phyloP scores from a whole-genome alignment of 2,329 filamentous ascomycete genomes.

The Cadophora gregata region DNA sequence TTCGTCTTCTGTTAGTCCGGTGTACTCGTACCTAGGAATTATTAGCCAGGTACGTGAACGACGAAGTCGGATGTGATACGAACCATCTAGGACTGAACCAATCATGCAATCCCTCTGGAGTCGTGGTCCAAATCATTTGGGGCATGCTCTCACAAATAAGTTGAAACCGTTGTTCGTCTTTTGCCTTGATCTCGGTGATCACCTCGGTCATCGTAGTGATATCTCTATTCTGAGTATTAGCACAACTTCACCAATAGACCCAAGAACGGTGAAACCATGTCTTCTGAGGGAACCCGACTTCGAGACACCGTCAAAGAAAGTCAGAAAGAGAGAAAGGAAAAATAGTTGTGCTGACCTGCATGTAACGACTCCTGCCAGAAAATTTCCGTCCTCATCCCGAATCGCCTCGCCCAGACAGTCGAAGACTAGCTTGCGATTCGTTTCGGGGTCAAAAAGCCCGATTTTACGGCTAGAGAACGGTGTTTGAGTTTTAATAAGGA shows the following conservation, averaged over 20 bases:
- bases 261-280: no score
- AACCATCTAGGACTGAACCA: constrained; percentile 78
- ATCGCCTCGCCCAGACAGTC: constrained; percentile 73
- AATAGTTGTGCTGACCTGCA: constrained; percentile 49
- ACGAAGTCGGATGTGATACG: neutral
- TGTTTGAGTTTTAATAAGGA: constrained; percentile 65
- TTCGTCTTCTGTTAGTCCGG: constrained; percentile 66
- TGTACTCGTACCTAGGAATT: constrained; percentile 66
- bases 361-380: constrained; percentile 74
- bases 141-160: constrained; percentile 78
- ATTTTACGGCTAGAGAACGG: constrained; percentile 65
- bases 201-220: constrained; percentile 73
- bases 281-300: neutral
- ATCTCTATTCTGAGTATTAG: constrained; percentile 54
- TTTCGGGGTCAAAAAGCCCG: constrained; percentile 64
- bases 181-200: constrained; percentile 71
- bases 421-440: constrained; percentile 60
- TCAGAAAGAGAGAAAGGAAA: no score
- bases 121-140: constrained; percentile 77
- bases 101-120: constrained; percentile 68
- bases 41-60: constrained; percentile 1
- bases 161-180: constrained; percentile 76
- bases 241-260: neutral
- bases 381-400: constrained; percentile 70
- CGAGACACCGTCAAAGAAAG: neutral